These are phyloP conservation scores for Artomyces pyxidatus DNA, from an alignment of 768 basidiomycete genomes.

Conservation along the genomic window DNA sequence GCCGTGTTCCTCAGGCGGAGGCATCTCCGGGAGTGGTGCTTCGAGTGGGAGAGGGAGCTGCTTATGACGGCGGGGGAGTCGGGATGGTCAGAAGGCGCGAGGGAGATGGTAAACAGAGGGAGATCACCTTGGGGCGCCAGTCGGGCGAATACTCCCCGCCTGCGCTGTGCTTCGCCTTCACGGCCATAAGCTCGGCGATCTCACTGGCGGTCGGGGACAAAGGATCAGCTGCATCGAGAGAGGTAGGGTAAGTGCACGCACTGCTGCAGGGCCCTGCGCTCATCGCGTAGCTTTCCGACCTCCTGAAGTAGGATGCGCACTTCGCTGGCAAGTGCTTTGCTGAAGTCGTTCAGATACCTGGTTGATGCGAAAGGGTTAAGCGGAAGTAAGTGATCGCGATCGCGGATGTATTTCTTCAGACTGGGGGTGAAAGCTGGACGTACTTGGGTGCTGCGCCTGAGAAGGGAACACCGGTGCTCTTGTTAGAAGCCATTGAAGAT, in stretches of 20 bases:
- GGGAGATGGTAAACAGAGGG: slow-evolving; percentile 23
- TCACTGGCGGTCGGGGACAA: slow-evolving; percentile 39
- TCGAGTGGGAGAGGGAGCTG: slow-evolving; percentile 7
- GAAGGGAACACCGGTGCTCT: neutral
- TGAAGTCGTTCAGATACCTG: slow-evolving; percentile 53
- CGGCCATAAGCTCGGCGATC: slow-evolving; percentile 75
- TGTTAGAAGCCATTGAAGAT: neutral
- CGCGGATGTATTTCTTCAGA: neutral
- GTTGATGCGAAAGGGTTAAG: neutral
- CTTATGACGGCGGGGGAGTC: neutral
- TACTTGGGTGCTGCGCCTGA: neutral
- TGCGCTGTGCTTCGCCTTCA: slow-evolving; percentile 75
- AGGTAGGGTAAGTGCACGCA: slow-evolving; percentile 22
- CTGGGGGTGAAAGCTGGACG: neutral
- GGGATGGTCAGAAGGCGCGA: slow-evolving; percentile 22
- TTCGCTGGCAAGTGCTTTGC: slow-evolving; percentile 52
- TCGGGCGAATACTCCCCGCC: slow-evolving; percentile 73
- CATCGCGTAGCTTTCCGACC: slow-evolving; percentile 53
- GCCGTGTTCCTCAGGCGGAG: slow-evolving; percentile 37
- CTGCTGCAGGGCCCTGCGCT: slow-evolving; percentile 50
- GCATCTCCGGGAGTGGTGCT: slow-evolving; percentile 27
- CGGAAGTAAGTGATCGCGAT: neutral
- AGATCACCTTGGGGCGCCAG: slow-evolving; percentile 55
- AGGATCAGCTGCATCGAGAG: neutral
- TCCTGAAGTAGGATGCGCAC: slow-evolving; percentile 55